These are phyloP conservation scores for Trichomonas vaginalis DNA, from an alignment of 208 protist genomes.

Conservation along the genomic window DNA sequence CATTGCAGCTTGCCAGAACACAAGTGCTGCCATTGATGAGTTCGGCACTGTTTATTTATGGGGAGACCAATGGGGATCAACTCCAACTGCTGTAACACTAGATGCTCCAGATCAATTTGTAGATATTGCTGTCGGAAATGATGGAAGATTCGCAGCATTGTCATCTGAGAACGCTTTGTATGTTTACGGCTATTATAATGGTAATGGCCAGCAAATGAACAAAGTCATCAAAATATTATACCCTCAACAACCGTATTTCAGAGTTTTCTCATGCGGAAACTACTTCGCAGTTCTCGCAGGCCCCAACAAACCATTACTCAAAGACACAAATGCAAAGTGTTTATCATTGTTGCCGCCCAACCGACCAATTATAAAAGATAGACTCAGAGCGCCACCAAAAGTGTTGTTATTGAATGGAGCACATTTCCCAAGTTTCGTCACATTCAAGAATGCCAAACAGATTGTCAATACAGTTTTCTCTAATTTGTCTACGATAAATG, in stretches of 20 bases:
- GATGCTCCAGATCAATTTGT: not conserved
- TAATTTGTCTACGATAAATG: not conserved
- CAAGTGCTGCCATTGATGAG: not conserved
- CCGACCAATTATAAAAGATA: not conserved
- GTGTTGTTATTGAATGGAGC: not conserved
- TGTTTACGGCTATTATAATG: not conserved
- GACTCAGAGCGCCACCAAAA: not conserved
- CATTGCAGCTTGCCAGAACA: not conserved
- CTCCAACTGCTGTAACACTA: not conserved
- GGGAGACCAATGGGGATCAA: not conserved
- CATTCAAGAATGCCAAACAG: too few relatives aligned
- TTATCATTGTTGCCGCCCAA: not conserved
- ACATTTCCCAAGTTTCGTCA: not conserved
- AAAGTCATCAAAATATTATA: not conserved
- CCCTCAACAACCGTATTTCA: not conserved
- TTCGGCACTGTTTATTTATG: not conserved
- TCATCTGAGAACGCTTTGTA: not conserved
- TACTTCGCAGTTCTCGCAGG: not conserved
- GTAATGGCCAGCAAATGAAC: not conserved
- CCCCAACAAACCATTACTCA: not conserved
- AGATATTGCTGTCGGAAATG: not conserved
- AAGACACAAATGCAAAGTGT: too few relatives aligned
- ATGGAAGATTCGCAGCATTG: not conserved
- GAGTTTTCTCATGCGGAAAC: not conserved
- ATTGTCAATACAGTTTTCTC: not conserved